Evolutionary conservation across 805 yeast genomes (phyloP), one percentile per base, ranked within the genome.

Genomic region (Spencermartinsiella europaea): DNA sequence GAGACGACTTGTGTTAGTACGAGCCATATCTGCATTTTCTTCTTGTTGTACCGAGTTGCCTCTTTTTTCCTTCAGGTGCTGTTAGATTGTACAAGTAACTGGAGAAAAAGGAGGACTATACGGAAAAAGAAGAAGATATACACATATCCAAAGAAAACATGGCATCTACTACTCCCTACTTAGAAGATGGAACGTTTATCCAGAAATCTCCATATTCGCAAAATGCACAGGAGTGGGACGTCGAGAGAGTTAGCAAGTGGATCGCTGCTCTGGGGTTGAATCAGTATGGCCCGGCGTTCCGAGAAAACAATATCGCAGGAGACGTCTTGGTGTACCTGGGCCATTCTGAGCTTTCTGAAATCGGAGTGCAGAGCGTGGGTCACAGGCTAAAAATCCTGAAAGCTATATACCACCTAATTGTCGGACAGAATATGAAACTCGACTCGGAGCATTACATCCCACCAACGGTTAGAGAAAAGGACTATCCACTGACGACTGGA

Each of bases 321-420:
- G 77, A 83, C 25, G 72, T 85, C 3, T 67, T 91, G 43, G 80
- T 86, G 1, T 81, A 78, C 50, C 68, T 90, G 42, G 78, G 79
- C 27, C 77, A 85, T 10, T 78, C 75, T 5, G 93, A 88, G 59
- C 75, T 90, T 38, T 70, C 72, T 50, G 96, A 89, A 44, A 67
- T 91, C 58, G 95, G 90, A 2, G 73, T 85, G 1, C 46, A 50
- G 4, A 67, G 71, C 28, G 60, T 84, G 27, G 73, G 75, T 25
- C 74, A 76, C 16, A 71, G 96, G 21, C 69, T 90, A 2, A 61
- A 64, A 34, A 66, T 89, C 36, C 79, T 86, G 60, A 71, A 74
- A 42, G 74, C 78, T 22, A 75, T 88, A 34, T 75, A 79, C 55
- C 76, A 72, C 34, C 66, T 87, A 36, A 63, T 77, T 14, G 54